A percentile compares a stretch with the other conserved stretches of the same genome.
Evolutionary conservation across 805 yeast species (phyloP).

Genomic region (Candida insectalens): DNA sequence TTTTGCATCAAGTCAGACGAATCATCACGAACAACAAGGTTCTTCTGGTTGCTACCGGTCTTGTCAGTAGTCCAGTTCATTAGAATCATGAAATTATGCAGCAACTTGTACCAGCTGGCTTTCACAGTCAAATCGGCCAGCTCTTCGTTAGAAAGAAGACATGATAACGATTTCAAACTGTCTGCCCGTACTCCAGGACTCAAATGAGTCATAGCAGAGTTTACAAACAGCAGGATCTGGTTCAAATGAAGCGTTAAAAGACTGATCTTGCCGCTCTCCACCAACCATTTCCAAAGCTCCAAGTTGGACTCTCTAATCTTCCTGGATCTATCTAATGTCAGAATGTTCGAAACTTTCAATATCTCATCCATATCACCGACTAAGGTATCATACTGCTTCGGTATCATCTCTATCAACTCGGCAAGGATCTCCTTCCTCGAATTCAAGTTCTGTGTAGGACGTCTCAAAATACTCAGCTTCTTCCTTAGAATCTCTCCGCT

Average conservation of each 20-base stretch:
- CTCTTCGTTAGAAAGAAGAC: constrained; percentile 37
- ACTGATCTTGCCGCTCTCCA: background rate
- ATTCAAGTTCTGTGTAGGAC: constrained; percentile 21
- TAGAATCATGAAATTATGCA: constrained; percentile 58
- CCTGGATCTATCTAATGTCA: constrained; percentile 56
- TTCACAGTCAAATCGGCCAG: constrained; percentile 40
- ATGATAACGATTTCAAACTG: constrained; percentile 56
- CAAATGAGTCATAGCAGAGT: constrained; percentile 92
- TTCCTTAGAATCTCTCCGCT: constrained; percentile 42
- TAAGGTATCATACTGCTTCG: constrained; percentile 4
- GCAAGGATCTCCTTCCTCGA: constrained; percentile 12
- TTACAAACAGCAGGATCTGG: constrained; percentile 59
- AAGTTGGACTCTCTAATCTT: constrained; percentile 53
- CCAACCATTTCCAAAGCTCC: constrained; percentile 34
- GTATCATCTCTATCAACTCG: constrained; percentile 7
- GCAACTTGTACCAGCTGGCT: constrained; percentile 58
- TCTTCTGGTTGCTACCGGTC: constrained; percentile 5
- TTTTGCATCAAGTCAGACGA: constrained; percentile 1
- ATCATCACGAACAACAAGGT: constrained; percentile 1
- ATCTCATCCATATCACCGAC: constrained; percentile 36
- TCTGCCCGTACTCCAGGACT: constrained; percentile 66
- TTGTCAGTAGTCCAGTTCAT: constrained; percentile 57
- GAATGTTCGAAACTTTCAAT: constrained; percentile 46
- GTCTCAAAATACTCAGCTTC: constrained; percentile 61
- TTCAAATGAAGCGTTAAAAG: constrained; percentile 39